Evolutionary conservation across 805 yeast species (phyloP).

Genomic region (Saturnispora besseyi): DNA sequence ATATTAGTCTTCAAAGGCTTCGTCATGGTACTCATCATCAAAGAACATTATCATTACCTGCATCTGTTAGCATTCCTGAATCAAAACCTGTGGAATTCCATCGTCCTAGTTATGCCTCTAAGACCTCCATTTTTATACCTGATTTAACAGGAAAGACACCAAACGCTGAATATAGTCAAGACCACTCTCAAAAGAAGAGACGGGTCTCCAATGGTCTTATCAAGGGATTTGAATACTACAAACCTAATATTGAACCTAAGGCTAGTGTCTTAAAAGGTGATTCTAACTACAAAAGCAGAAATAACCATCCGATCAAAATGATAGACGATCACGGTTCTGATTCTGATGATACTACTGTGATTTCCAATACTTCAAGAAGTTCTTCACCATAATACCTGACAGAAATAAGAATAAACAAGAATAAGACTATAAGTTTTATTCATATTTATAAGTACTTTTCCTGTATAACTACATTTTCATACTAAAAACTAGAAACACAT

Average conservation of each 20-base stretch:
- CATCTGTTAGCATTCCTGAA: slow-evolving; percentile 29
- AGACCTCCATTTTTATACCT: slow-evolving; percentile 22
- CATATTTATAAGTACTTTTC: not conserved
- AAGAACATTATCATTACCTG: slow-evolving; percentile 35
- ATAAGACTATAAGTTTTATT: not conserved
- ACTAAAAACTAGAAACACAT: not conserved
- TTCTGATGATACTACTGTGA: slow-evolving; percentile 5
- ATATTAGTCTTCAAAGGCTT: slow-evolving; percentile 15
- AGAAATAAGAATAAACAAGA: too few relatives aligned
- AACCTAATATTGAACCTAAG: not conserved
- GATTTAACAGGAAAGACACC: slow-evolving; percentile 8
- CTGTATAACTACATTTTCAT: not conserved
- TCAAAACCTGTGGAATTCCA: slow-evolving; percentile 22
- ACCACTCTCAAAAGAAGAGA: not conserved
- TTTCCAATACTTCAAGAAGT: not conserved
- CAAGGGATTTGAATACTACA: slow-evolving; percentile 7
- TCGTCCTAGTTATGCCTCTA: slow-evolving; percentile 16
- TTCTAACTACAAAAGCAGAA: not conserved
- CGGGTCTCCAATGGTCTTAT: not conserved
- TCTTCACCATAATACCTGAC: not conserved
- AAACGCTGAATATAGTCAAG: not conserved
- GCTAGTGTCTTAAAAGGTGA: not conserved
- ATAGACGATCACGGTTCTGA: not conserved
- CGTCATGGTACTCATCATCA: slow-evolving; percentile 28
- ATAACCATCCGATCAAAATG: not conserved